A percentile compares a stretch with the other conserved stretches of the same genome.
These are phyloP conservation scores for Coniochaeta hoffmannii DNA, from an alignment of 2,329 filamentous ascomycete genomes.

Conservation along the genomic window DNA sequence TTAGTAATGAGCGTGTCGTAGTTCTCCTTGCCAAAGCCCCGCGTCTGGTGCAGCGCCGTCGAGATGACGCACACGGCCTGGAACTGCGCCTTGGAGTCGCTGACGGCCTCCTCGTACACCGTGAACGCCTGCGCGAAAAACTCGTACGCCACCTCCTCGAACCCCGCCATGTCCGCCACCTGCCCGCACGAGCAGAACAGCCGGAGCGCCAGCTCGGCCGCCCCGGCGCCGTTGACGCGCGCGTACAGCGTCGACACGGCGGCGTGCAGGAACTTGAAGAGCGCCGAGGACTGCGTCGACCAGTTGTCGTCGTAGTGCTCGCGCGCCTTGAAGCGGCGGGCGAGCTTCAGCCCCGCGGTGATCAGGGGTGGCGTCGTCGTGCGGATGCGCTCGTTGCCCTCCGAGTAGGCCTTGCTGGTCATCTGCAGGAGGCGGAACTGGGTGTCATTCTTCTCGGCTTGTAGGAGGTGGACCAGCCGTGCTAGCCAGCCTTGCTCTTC, in stretches of 20 bases:
- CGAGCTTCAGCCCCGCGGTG: conserved; percentile 83
- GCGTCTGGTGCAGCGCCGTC: conserved; percentile 77
- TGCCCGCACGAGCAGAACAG: conserved; percentile 90
- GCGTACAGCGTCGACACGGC: conserved; percentile 81
- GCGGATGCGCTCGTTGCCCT: conserved; percentile 91
- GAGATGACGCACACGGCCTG: conserved; percentile 95
- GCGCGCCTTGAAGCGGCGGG: conserved; percentile 77
- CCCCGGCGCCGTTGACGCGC: conserved; percentile 67
- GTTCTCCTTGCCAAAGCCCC: conserved; percentile 92
- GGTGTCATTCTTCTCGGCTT: conserved; percentile 79
- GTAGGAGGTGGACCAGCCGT: conserved; percentile 80
- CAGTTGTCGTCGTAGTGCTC: conserved; percentile 72
- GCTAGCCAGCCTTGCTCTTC: conserved; percentile 98
- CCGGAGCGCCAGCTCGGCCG: conserved; percentile 80
- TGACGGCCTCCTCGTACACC: conserved; percentile 93
- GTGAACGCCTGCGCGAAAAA: conserved; percentile 98
- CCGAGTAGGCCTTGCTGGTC: conserved; percentile 75
- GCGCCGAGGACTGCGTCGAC: conserved; percentile 59
- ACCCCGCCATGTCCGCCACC: conserved; percentile 82
- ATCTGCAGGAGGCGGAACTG: conserved; percentile 92
- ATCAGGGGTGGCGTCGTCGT: conserved; percentile 92
- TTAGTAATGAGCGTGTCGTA: conserved; percentile 99
- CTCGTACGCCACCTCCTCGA: conserved; percentile 95
- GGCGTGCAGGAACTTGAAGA: conserved; percentile 95
- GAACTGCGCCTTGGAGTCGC: conserved; percentile 93